These are phyloP conservation scores for Aureobasidium sp. DNA, from an alignment of 2,329 filamentous ascomycete species.

Conservation along the genomic window DNA sequence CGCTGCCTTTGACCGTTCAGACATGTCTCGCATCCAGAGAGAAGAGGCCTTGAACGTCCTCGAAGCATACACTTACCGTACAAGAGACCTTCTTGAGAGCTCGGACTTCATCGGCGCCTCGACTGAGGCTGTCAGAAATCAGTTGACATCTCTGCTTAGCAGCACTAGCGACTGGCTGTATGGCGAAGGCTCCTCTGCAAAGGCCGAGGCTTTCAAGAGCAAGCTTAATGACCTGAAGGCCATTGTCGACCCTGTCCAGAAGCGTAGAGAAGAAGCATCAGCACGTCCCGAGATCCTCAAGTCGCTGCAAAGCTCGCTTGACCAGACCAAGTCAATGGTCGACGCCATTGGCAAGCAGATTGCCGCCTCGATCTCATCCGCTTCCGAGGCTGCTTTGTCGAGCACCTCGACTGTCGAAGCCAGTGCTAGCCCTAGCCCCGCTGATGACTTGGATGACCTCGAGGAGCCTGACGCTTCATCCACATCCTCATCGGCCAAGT, in stretches of 20 bases:
- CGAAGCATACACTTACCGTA: slow-evolving; percentile 87
- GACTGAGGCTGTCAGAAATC: slow-evolving; percentile 58
- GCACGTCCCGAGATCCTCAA: slow-evolving; percentile 65
- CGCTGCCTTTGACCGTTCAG: slow-evolving; percentile 76
- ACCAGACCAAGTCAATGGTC: slow-evolving; percentile 64
- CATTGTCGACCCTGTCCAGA: slow-evolving; percentile 69
- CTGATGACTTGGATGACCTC: slow-evolving; percentile 58
- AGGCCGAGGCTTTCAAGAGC: slow-evolving; percentile 64
- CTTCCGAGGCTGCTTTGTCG: slow-evolving; percentile 36
- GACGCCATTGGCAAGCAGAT: slow-evolving; percentile 64
- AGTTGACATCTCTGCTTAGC: slow-evolving; percentile 61
- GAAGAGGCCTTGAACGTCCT: slow-evolving; percentile 88
- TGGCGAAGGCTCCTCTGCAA: slow-evolving; percentile 70
- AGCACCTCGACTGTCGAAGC: slow-evolving; percentile 33
- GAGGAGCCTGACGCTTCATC: slow-evolving; percentile 59
- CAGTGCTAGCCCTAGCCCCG: slow-evolving; percentile 42
- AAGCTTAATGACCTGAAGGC: slow-evolving; percentile 71
- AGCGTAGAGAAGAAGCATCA: slow-evolving; percentile 63
- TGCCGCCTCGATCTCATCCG: slow-evolving; percentile 46
- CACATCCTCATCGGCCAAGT: slow-evolving; percentile 32
- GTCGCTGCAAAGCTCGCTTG: slow-evolving; percentile 61
- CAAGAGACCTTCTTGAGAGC: slow-evolving; percentile 73
- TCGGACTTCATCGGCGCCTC: slow-evolving; percentile 66
- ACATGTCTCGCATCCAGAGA: slow-evolving; percentile 65
- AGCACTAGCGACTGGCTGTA: slow-evolving; percentile 85